These are phyloP conservation scores for Boehmeria nivea DNA, from an alignment of 306 rosid species.

Conservation along the genomic window DNA sequence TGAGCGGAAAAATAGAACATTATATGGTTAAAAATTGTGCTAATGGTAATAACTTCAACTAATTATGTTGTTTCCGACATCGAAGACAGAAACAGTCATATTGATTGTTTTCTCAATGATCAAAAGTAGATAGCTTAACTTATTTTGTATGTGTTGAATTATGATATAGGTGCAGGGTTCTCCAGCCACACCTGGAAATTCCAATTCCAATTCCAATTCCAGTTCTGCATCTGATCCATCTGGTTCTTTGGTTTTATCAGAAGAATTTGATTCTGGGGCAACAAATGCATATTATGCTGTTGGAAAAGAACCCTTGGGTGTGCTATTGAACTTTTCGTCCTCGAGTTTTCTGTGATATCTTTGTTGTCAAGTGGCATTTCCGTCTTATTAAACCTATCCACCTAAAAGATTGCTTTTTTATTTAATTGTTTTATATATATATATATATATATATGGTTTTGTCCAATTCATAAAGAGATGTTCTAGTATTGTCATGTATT, in stretches of 20 bases:
- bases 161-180: conserved; percentile 61
- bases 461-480: too few species aligned
- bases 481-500: too few species aligned
- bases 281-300: conserved; percentile 38
- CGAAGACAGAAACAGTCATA: not conserved
- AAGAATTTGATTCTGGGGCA: conserved; percentile 72
- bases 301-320: conserved; percentile 42
- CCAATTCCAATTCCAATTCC: conserved; percentile 71
- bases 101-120: too few species aligned
- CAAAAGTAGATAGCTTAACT: conserved; percentile 7
- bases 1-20: too few species aligned
- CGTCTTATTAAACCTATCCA: too few species aligned
- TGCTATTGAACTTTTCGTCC: conserved; percentile 14
- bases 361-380: too few species aligned
- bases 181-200: conserved; percentile 64
- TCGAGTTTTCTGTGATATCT: too few species aligned
- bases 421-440: too few species aligned
- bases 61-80: not conserved
- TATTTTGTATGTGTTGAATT: conserved; percentile 23
- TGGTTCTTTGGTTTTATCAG: conserved; percentile 53
- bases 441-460: too few species aligned
- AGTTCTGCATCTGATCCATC: conserved; percentile 62
- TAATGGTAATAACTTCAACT: too few species aligned
- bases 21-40: too few species aligned
- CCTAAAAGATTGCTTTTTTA: too few species aligned